Evolutionary conservation across 2,329 filamentous ascomycete genomes (phyloP).

Genomic region (Septoria petroselini): DNA sequence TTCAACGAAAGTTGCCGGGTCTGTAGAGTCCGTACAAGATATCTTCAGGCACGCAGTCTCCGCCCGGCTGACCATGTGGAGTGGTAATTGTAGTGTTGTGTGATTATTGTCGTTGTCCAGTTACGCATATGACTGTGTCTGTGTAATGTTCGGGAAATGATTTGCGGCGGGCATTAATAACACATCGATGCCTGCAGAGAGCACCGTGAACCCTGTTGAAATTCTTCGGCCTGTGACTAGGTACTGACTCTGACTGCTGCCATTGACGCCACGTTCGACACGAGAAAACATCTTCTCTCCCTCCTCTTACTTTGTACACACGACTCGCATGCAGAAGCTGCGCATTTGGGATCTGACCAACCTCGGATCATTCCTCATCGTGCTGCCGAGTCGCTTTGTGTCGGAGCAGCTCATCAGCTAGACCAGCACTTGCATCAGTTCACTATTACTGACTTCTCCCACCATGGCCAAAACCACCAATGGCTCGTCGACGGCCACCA

Average conservation of each 20-base stretch:
- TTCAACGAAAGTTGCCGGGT: constrained; percentile 34
- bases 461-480: constrained; percentile 25
- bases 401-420: constrained; percentile 33
- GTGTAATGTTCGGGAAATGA: background rate
- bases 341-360: constrained; percentile 34
- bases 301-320: background rate
- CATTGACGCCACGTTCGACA: constrained; percentile 15
- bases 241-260: constrained; percentile 16
- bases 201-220: constrained; percentile 9
- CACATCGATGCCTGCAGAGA: no score
- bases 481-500: constrained; percentile 45
- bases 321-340: constrained; percentile 33
- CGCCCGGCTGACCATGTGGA: background rate
- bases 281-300: background rate
- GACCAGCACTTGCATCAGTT: constrained; percentile 5
- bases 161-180: background rate
- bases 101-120: no score
- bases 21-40: constrained; percentile 27
- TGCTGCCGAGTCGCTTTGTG: constrained; percentile 30
- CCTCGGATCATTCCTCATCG: constrained; percentile 29
- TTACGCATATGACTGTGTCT: no score
- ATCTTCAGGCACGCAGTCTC: constrained; percentile 15
- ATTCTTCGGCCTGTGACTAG: background rate
- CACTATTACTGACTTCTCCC: constrained; percentile 4
- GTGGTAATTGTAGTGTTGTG: no score